Conservation (phyloP, 2,329 filamentous ascomycete genomes). For the Fusarium decemcellulare region DNA sequence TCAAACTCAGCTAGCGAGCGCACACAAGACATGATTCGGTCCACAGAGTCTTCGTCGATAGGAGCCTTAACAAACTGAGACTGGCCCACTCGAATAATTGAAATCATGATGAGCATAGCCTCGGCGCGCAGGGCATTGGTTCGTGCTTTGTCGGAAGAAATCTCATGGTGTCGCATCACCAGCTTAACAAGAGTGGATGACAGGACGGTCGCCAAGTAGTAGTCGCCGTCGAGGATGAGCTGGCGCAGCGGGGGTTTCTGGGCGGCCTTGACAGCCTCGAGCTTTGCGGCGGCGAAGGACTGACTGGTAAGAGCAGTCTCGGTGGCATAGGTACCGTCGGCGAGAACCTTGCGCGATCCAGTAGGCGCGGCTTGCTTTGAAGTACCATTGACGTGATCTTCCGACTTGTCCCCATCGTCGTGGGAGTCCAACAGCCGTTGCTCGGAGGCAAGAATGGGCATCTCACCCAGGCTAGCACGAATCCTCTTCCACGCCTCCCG, state of each 20-base stretch:
- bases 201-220: slow-evolving; percentile 95
- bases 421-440: slow-evolving; percentile 91
- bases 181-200: slow-evolving; percentile 96
- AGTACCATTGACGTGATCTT: slow-evolving; percentile 83
- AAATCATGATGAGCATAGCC: slow-evolving; percentile 99
- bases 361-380: slow-evolving; percentile 82
- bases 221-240: slow-evolving; percentile 96
- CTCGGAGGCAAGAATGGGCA: slow-evolving; percentile 95
- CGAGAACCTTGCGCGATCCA: slow-evolving; percentile 91
- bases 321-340: slow-evolving; percentile 97
- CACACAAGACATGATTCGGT: slow-evolving; percentile 98
- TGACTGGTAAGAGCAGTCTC: slow-evolving; percentile 96
- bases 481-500: slow-evolving; percentile 98
- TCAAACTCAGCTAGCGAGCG: slow-evolving; percentile 92
- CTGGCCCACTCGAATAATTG: slow-evolving; percentile 96
- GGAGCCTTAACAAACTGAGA: slow-evolving; percentile 98
- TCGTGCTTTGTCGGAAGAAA: slow-evolving; percentile 86
- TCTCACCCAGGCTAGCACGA: slow-evolving; percentile 92
- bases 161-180: slow-evolving; percentile 96
- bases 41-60: slow-evolving; percentile 98
- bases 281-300: slow-evolving; percentile 87
- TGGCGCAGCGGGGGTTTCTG: slow-evolving; percentile 96
- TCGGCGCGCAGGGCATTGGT: slow-evolving; percentile 96
- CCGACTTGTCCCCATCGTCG: slow-evolving; percentile 75
- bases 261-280: slow-evolving; percentile 97